Conservation (phyloP, 2,329 filamentous ascomycete genomes). For the Penicillium sp. region DNA sequence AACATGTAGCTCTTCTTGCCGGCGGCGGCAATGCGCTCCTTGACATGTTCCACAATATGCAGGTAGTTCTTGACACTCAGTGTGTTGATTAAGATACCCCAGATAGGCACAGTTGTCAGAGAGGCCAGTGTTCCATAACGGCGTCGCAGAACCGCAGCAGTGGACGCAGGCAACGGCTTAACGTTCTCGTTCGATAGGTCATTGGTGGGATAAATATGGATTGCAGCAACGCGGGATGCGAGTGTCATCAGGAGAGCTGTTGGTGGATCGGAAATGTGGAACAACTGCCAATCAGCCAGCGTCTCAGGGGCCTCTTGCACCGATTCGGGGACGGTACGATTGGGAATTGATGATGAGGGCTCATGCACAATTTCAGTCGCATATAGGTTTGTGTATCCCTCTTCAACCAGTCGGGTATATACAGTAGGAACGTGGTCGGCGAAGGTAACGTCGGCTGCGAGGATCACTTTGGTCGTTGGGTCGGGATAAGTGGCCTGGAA, state of each 20-base stretch:
- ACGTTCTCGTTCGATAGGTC: constrained; percentile 25
- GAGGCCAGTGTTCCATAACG: constrained; percentile 83
- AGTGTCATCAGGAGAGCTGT: constrained; percentile 81
- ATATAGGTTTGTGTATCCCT: constrained; percentile 68
- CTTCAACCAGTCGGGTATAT: constrained; percentile 50
- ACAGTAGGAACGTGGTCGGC: constrained; percentile 66
- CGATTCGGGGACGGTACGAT: constrained; percentile 63
- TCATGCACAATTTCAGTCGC: constrained; percentile 71
- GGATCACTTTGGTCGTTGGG: constrained; percentile 60
- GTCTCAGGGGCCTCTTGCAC: constrained; percentile 45
- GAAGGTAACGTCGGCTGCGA: constrained; percentile 90
- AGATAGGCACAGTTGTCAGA: constrained; percentile 74
- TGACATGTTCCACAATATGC: constrained; percentile 69
- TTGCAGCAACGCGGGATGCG: constrained; percentile 71
- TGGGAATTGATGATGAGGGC: constrained; percentile 76
- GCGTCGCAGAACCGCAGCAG: constrained; percentile 64
- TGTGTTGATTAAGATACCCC: constrained; percentile 94
- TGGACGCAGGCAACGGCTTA: constrained; percentile 49
- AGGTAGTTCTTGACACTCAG: constrained; percentile 90
- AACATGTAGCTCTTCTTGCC: constrained; percentile 96
- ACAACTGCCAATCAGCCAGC: constrained; percentile 68
- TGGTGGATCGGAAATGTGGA: constrained; percentile 79
- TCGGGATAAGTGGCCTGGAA: constrained; percentile 69
- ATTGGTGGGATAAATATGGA: constrained; percentile 70
- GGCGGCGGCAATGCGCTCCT: constrained; percentile 66